Base-by-base conservation (phyloP, 177 flowering plant species). In the Vitis hybrid region DNA sequence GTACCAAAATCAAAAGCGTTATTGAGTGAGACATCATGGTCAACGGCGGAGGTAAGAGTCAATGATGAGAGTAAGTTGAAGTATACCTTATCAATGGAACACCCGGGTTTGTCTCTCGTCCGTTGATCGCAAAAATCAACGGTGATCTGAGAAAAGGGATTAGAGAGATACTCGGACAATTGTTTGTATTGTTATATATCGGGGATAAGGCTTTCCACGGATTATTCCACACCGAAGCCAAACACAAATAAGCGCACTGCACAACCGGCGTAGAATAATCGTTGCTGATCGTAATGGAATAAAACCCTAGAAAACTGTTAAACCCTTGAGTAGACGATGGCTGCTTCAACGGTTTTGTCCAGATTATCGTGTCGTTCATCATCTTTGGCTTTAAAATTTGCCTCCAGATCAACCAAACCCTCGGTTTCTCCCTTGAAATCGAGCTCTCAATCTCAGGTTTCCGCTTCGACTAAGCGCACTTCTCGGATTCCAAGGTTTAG, bases 391-490 rank as follows among this genome's bases (percentile, higher is more conserved):
- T 60, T 56, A 52, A 76, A 76, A 49, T 35, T 76, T 15, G n/a
- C 30, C 49, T 52, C 46, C 54, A 65, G 49, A 64, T 24, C 76
- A 35, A 16, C 32, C 14, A 35, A 56, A 60, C 70, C 79, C 30
- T 24, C 72, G 2, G 6, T 27, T 35, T 62, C 72, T 49, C 75
- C 72, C 18, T 52, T 76, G 62, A 78, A 75, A 59, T 60, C 78
- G 3, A 48, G 50, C 18, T 50, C 68, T 16, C 67, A 49, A 6
- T 18, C 81, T 61, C 66, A 16, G 13, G n/a, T n/a, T n/a, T 61
- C 76, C 21, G n/a, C 79, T 59, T 64, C 78, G 27, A 9, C 73
- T 11, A 79, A 75, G 54, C 76, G 66, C 74, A 57, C 67, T 66
- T 52, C 68, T 70, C 65, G 49, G 32, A 56, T 68, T 52, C 64